Evolutionary conservation across 768 basidiomycete species (phyloP), one percentile per base, ranked within the genome.

Genomic region (Psilocybe tampanensis): DNA sequence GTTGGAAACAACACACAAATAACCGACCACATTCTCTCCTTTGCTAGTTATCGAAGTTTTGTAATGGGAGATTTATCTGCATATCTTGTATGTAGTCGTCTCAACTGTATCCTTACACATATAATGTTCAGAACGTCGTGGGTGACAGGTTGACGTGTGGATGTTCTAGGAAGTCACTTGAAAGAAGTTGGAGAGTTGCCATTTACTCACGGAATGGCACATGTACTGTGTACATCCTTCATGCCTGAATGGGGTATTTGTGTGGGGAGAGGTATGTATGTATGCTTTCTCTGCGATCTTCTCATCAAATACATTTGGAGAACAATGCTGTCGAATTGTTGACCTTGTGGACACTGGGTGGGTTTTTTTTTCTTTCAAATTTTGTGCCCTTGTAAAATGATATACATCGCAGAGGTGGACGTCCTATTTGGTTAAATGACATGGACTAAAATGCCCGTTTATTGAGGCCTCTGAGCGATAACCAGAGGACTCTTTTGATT

Each of bases 31-130:
- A 44, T 60, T 53, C 44, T 26, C 53, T 13, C 44, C 44, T 44
- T 55, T 23, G 26, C 18, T 43, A 33, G 32, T 56, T 39, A 36
- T 34, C 32, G 60, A 57, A 53, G 58, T 51, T 59, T 54, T 21
- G 59, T 64, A 49, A 41, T 50, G 52, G n/a, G 51, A 48, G 44
- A 55, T 55, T 64, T 59, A 60, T 66, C 58, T 60, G 49, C 52
- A 51, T 41, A 24, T 42, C 47, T 47, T 63, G 61, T 59, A 51
- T 63, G 61, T 59, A 62, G 47, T 59, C 47, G 58, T 55, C 54
- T 58, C 45, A 53, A 56, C 52, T 64, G 63, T 66, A 64, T 61
- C 59, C 49, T 26, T 61, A 55, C 55, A 42, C 44, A 43, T 53
- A 47, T 39, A 47, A 44, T 56, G n/a, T 47, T 54, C 42, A 24